Percentiles rank a stretch among this genome's conserved stretches.
phyloP scores from a whole-genome alignment of 2,329 filamentous ascomycete genomes.

The Fusarium albosuccineum region DNA sequence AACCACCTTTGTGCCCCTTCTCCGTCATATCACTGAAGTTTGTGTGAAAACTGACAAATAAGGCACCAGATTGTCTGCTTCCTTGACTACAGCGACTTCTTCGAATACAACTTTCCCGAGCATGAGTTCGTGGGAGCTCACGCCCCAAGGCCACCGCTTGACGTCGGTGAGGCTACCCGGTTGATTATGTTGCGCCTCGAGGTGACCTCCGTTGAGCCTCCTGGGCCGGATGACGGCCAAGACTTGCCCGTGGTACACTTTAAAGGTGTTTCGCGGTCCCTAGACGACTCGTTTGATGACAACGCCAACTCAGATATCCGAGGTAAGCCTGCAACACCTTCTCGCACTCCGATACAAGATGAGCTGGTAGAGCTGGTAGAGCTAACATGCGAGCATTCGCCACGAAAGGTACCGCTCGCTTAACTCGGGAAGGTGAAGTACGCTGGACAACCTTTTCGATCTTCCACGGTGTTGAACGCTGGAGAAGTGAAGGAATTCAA shows the following conservation, averaged over 20 bases:
- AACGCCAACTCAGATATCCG: constrained; percentile 76
- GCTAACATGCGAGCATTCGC: constrained; percentile 42
- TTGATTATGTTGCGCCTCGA: constrained; percentile 77
- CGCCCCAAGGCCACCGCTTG: constrained; percentile 65
- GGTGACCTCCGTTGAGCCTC: constrained; percentile 71
- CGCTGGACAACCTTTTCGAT: constrained; percentile 80
- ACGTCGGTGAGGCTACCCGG: constrained; percentile 75
- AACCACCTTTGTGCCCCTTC: neutral
- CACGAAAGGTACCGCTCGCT: constrained; percentile 68
- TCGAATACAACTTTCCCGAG: constrained; percentile 76
- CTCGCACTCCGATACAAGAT: neutral
- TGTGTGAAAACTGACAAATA: constrained; percentile 27
- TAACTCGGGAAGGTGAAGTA: constrained; percentile 78
- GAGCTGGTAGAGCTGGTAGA: neutral
- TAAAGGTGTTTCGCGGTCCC: constrained; percentile 69
- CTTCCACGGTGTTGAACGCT: constrained; percentile 73
- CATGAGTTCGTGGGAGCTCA: constrained; percentile 55
- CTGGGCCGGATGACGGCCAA: constrained; percentile 69
- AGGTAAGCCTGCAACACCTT: constrained; percentile 60
- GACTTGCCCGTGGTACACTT: constrained; percentile 77
- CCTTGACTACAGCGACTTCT: constrained; percentile 79
- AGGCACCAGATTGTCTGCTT: constrained; percentile 59
- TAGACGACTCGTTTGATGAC: constrained; percentile 75
- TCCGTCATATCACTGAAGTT: neutral
- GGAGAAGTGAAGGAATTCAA: constrained; percentile 83